These are phyloP conservation scores for Maudiozyma humilis DNA, from an alignment of 1,139 yeast species.

Conservation along the genomic window DNA sequence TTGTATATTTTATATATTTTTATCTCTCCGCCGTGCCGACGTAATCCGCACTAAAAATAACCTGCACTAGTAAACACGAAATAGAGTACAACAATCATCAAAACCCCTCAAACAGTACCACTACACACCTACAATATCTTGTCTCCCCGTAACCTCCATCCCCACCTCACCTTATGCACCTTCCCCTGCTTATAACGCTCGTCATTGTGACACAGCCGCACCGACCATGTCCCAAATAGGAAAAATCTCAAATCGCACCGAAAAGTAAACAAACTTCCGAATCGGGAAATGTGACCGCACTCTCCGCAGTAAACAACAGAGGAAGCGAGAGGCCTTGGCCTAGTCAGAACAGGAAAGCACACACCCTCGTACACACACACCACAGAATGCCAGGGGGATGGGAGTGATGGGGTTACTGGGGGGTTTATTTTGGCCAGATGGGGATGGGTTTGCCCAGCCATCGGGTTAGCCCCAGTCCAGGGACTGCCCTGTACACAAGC, in stretches of 20 bases:
- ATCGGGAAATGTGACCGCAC: background rate
- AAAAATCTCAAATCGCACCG: slow-evolving; percentile 10
- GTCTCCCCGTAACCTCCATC: background rate
- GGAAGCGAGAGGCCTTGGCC: background rate
- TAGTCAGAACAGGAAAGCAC: background rate
- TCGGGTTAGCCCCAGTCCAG: background rate
- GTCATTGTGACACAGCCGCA: background rate
- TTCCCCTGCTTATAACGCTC: background rate
- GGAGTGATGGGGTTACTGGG: background rate
- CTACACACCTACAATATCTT: background rate
- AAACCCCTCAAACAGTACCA: background rate
- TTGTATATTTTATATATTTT: too few relatives aligned
- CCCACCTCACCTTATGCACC: background rate
- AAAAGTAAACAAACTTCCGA: slow-evolving; percentile 1
- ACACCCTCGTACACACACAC: background rate
- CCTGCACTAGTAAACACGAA: background rate
- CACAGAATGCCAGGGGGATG: too few relatives aligned
- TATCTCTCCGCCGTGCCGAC: too few relatives aligned
- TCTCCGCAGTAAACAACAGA: background rate
- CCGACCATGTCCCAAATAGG: slow-evolving; percentile 9
- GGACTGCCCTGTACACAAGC: background rate
- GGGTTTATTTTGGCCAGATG: background rate
- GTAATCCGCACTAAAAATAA: background rate
- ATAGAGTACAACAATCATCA: background rate
- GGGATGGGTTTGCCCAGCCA: background rate